Evolutionary conservation across 2,329 filamentous ascomycete genomes (phyloP).

Genomic region (Pseudocercospora pini-densiflorae): DNA sequence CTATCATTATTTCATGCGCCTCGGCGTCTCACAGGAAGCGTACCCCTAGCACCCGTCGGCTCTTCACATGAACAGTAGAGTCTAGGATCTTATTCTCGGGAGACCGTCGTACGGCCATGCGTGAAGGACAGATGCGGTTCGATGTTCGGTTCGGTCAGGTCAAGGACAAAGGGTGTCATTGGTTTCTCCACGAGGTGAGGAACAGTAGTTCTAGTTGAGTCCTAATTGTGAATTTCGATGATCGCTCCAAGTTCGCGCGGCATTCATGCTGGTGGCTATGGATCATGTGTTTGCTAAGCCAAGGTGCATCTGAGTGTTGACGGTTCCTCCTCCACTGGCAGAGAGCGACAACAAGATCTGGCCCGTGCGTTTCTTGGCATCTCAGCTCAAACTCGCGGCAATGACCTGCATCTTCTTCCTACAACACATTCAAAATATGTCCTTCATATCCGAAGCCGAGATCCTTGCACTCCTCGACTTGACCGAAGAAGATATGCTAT

Average conservation of each 20-base stretch:
- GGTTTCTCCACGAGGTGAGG: too few species aligned
- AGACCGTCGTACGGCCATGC: not conserved
- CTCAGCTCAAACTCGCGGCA: not conserved
- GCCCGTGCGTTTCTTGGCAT: not conserved
- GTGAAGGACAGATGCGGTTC: not conserved
- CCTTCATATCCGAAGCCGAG: slow-evolving; percentile 19
- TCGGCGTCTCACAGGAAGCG: not conserved
- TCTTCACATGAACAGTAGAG: not conserved
- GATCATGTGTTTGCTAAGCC: not conserved
- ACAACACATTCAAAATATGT: not conserved
- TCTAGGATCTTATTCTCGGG: not conserved
- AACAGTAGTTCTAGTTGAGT: too few species aligned
- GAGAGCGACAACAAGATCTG: not conserved
- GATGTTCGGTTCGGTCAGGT: not conserved
- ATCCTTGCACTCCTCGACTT: slow-evolving; percentile 19
- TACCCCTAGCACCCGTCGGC: not conserved
- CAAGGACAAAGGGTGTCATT: too few species aligned
- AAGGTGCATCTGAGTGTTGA: too few species aligned
- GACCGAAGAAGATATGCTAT: slow-evolving; percentile 17
- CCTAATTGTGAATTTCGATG: too few species aligned
- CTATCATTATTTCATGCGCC: not conserved
- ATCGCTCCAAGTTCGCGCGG: not conserved
- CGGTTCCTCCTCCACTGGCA: too few species aligned
- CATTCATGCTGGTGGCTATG: not conserved
- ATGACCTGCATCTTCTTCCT: not conserved